Percentiles rank a stretch among this genome's conserved stretches.
Evolutionary conservation across 2,329 filamentous ascomycete genomes (phyloP).

Genomic region (Diaporthe nobilis): DNA sequence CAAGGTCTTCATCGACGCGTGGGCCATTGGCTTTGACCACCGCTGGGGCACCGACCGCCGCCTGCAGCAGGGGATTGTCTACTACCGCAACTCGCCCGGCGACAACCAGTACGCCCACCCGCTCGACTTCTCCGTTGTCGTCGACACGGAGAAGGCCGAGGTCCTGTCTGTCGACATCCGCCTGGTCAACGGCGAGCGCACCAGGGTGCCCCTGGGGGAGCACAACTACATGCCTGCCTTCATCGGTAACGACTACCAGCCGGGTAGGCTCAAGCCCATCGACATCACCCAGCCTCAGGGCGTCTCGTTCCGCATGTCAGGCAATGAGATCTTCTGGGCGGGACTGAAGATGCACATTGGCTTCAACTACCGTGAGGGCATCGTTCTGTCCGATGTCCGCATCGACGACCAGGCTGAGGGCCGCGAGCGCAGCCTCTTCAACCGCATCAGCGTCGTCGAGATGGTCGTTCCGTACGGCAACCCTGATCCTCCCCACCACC

Average conservation of each 20-base stretch:
- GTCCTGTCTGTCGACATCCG: slow-evolving; percentile 90
- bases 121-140: slow-evolving; percentile 94
- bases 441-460: slow-evolving; percentile 88
- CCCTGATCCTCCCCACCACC: slow-evolving; percentile 83
- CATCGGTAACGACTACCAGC: slow-evolving; percentile 80
- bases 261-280: slow-evolving; percentile 83
- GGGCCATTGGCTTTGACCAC: slow-evolving; percentile 96
- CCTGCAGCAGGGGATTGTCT: slow-evolving; percentile 94
- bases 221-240: slow-evolving; percentile 80
- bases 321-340: slow-evolving; percentile 85
- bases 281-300: slow-evolving; percentile 83
- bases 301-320: slow-evolving; percentile 85
- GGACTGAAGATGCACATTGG: slow-evolving; percentile 95
- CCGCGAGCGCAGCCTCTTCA: slow-evolving; percentile 83
- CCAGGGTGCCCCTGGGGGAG: slow-evolving; percentile 79
- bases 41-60: slow-evolving; percentile 84
- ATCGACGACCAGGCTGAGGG: slow-evolving; percentile 82
- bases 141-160: slow-evolving; percentile 82
- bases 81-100: slow-evolving; percentile 88
- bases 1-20: slow-evolving; percentile 96
- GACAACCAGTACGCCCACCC: slow-evolving; percentile 93
- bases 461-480: slow-evolving; percentile 95
- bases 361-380: slow-evolving; percentile 94
- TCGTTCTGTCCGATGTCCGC: slow-evolving; percentile 90
- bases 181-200: slow-evolving; percentile 80